Evolutionary conservation across 2,329 filamentous ascomycete species (phyloP).

Genomic region (Cladosporium sp.): DNA sequence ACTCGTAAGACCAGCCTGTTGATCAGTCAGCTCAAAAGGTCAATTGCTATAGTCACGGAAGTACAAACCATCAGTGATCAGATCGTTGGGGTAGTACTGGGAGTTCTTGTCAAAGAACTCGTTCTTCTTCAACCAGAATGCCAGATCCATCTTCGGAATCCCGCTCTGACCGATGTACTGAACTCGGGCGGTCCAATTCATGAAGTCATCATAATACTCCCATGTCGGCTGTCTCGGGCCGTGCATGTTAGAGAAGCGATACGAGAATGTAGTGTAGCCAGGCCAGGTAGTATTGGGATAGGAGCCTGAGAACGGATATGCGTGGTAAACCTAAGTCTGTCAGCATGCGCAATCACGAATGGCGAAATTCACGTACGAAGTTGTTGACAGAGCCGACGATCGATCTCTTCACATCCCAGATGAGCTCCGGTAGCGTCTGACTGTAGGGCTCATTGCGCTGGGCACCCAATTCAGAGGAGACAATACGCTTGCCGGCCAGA

Average conservation of each 20-base stretch:
- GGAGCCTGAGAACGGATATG: constrained; percentile 37
- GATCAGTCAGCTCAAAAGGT: background rate
- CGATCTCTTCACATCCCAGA: constrained; percentile 36
- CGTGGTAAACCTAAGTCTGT: constrained; percentile 34
- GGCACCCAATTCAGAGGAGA: constrained; percentile 35
- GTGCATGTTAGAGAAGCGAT: constrained; percentile 40
- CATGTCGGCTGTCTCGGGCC: constrained; percentile 40
- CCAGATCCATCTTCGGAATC: constrained; percentile 39
- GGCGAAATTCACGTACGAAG: constrained; percentile 26
- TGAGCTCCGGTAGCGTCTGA: constrained; percentile 29
- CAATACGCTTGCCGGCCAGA: constrained; percentile 27
- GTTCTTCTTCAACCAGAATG: constrained; percentile 34
- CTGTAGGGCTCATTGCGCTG: constrained; percentile 24
- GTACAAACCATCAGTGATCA: constrained; percentile 21
- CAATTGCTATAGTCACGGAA: background rate
- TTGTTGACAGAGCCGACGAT: constrained; percentile 42
- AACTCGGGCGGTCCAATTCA: constrained; percentile 37
- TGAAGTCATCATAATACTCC: constrained; percentile 34
- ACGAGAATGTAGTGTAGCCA: constrained; percentile 42
- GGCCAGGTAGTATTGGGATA: constrained; percentile 50
- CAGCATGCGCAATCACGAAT: background rate
- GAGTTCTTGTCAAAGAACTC: constrained; percentile 13
- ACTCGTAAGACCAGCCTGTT: constrained; percentile 36
- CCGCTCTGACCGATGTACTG: constrained; percentile 39
- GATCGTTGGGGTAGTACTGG: constrained; percentile 23